phyloP scores from a whole-genome alignment of 2,329 filamentous ascomycete species.

The Beauveria rudraprayagi region DNA sequence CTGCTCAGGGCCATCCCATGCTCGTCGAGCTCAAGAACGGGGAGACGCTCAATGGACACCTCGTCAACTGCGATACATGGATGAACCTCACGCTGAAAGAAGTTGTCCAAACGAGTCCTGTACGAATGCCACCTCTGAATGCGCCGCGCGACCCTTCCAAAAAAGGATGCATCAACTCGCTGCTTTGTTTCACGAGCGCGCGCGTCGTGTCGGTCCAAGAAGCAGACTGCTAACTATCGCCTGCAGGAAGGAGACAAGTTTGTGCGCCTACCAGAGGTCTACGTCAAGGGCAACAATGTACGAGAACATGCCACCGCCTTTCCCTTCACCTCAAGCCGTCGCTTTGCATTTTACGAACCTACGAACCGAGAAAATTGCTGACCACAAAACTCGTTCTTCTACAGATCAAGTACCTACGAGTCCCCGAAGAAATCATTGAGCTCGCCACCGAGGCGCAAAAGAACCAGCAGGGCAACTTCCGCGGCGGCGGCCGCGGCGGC shows the following conservation, averaged over 20 bases:
- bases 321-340: background rate
- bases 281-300: conserved; percentile 96
- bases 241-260: conserved; percentile 83
- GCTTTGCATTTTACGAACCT: too few relatives aligned
- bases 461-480: conserved; percentile 53
- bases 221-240: background rate
- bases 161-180: background rate
- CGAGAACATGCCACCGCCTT: conserved; percentile 24
- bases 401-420: conserved; percentile 95
- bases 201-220: background rate
- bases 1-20: conserved; percentile 96
- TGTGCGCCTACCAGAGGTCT: conserved; percentile 83
- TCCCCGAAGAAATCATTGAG: conserved; percentile 95
- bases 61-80: conserved; percentile 97
- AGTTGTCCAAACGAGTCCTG: conserved; percentile 89
- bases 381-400: background rate
- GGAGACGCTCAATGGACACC: conserved; percentile 92
- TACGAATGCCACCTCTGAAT: conserved; percentile 27
- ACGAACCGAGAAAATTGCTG: background rate
- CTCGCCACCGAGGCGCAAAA: conserved; percentile 88
- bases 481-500: conserved; percentile 58
- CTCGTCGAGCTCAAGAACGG: conserved; percentile 95
- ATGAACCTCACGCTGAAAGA: conserved; percentile 98
- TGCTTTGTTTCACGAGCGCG: background rate
- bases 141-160: background rate